A percentile compares a stretch with the other conserved stretches of the same genome.
Conservation (phyloP, 192 early-diverging fungal species). For the Geranomyces michiganensis region DNA sequence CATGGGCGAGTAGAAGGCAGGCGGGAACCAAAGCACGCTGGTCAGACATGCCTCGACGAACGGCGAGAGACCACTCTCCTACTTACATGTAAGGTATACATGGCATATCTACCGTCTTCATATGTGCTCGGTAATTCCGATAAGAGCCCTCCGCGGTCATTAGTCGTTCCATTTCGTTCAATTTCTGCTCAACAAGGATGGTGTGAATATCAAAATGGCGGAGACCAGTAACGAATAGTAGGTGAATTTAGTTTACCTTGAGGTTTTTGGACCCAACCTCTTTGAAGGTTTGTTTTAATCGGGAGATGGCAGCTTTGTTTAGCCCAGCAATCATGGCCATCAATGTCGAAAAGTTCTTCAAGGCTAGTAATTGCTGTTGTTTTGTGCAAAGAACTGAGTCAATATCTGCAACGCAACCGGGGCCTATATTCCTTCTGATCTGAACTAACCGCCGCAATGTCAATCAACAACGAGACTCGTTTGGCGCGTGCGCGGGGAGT, state of each 20-base stretch:
- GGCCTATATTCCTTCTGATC: no score
- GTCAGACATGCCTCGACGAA: background rate
- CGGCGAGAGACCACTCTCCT: background rate
- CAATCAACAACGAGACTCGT: constrained; percentile 37
- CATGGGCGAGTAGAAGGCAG: background rate
- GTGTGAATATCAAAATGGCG: background rate
- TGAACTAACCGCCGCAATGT: constrained; percentile 36
- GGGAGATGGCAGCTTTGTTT: constrained; percentile 42
- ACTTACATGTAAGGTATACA: constrained; percentile 44
- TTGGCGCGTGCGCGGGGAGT: constrained; percentile 39
- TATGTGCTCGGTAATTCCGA: constrained; percentile 36
- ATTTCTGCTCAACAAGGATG: constrained; percentile 23
- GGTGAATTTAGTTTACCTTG: constrained; percentile 9
- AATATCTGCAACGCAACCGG: background rate
- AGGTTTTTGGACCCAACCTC: constrained; percentile 30
- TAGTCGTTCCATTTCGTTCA: constrained; percentile 35
- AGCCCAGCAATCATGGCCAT: constrained; percentile 51
- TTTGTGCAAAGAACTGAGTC: no score
- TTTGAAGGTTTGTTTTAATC: constrained; percentile 39
- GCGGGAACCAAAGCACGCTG: background rate
- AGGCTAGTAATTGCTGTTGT: constrained; percentile 34
- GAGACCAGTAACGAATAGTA: background rate
- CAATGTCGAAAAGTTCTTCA: constrained; percentile 48
- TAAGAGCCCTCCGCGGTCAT: constrained; percentile 43
- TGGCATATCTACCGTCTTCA: constrained; percentile 32